phyloP scores from a whole-genome alignment of 805 yeast species.

The Hanseniaspora jakobsenii region DNA sequence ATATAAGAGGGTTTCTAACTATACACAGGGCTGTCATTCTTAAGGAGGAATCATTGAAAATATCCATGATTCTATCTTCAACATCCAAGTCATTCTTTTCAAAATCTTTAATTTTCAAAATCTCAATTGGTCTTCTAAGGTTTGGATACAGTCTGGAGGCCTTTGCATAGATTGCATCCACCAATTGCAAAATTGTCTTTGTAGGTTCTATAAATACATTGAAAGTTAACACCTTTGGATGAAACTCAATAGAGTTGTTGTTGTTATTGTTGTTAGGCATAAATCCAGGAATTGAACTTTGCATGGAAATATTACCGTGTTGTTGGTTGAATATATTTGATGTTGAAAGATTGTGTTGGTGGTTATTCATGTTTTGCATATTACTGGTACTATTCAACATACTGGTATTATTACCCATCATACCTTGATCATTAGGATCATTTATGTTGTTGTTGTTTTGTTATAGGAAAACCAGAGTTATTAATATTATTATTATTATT shows the following conservation, averaged over 20 bases:
- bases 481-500: too few species aligned
- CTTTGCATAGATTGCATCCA: constrained; percentile 43
- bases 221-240: constrained; percentile 34
- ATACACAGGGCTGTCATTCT: constrained; percentile 38
- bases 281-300: background rate
- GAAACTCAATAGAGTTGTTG: constrained; percentile 2
- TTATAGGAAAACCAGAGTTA: too few species aligned
- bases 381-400: too few species aligned
- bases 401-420: too few species aligned
- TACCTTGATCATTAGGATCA: too few species aligned
- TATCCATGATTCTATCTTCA: constrained; percentile 53
- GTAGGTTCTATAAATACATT: constrained; percentile 48
- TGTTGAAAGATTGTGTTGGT: too few species aligned
- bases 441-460: too few species aligned
- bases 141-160: constrained; percentile 55
- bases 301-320: too few species aligned
- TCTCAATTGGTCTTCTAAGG: constrained; percentile 38
- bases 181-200: constrained; percentile 37
- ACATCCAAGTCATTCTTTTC: constrained; percentile 69
- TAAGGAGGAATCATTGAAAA: constrained; percentile 37
- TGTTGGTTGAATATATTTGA: too few species aligned
- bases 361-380: background rate
- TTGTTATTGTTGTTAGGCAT: constrained; percentile 3
- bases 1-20: constrained; percentile 31
- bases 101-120: constrained; percentile 54